Base-by-base conservation (phyloP, 306 rosid genomes). In the Phaseolus lunatus region DNA sequence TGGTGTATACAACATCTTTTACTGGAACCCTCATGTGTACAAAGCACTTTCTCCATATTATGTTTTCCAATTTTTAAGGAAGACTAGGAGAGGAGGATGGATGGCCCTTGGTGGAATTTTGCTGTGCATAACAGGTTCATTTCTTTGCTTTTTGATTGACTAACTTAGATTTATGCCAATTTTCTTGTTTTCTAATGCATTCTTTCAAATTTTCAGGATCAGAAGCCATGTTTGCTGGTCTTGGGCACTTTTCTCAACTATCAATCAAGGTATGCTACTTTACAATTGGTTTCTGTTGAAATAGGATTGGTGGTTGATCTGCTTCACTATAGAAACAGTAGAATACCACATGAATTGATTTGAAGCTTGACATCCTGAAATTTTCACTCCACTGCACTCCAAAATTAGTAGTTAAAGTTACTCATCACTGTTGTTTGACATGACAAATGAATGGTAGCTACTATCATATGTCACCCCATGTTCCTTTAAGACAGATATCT, bases 221-320 rank as follows among this genome's bases (percentile, higher is more conserved):
- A 6, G 98, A 95, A 85, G 97, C 97, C 66, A 95, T 95, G 98
- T 95, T 95, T 87, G 98, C 97, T 84, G 96, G 92, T 87, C 97
- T 94, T 26, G 98, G 98, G n/a, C 98, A 94, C 87, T 94, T 94
- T 57, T 90, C 98, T 4, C 98, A 92, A 20, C 82, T 88, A 73
- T 95, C 97, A 63, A 89, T 95, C 84, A 84, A 92, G 97, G 98
- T 92, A 85, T 47, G 20, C 54, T 47, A 26, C 56, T 48, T 68
- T 3, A 23, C 39, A 35, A 11, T 43, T 65, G 27, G 70, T 37
- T 39, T 31, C n/a, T n/a, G n/a, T n/a, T n/a, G n/a, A n/a, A n/a
- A n/a, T n/a, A 2, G 27, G 2, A 24, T 24, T 24, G 27, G 27
- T 24, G 27, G 27, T 24, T 24, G 27, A 24, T 24, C 27, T 24